These are phyloP conservation scores for Leptoxyphium fumago DNA, from an alignment of 2,329 filamentous ascomycete genomes.

Conservation along the genomic window DNA sequence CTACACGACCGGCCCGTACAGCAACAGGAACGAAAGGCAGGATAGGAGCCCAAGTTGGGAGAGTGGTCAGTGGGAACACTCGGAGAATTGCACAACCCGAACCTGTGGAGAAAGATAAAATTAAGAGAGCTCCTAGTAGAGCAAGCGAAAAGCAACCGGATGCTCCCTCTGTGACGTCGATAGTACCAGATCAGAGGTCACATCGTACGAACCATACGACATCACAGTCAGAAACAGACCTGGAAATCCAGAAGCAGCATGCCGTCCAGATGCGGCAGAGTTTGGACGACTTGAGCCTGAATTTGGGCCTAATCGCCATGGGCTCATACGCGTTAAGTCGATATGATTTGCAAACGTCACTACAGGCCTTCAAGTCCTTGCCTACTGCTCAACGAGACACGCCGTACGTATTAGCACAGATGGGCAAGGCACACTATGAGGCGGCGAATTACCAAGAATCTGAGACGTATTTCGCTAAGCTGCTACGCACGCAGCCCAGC, in stretches of 20 bases:
- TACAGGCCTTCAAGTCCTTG: slow-evolving; percentile 58
- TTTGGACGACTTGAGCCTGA: slow-evolving; percentile 25
- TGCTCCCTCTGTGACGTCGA: slow-evolving; percentile 4
- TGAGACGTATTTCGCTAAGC: slow-evolving; percentile 68
- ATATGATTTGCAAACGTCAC: slow-evolving; percentile 64
- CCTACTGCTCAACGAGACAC: slow-evolving; percentile 69
- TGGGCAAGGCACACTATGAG: slow-evolving; percentile 85
- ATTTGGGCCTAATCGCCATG: slow-evolving; percentile 41
- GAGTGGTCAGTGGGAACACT: slow-evolving; percentile 72
- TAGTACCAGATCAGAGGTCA: slow-evolving; percentile 12
- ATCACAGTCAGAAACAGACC: slow-evolving; percentile 3
- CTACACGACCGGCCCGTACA: slow-evolving; percentile 36
- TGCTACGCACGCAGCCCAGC: slow-evolving; percentile 67
- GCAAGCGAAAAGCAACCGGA: slow-evolving; percentile 39
- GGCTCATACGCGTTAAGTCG: slow-evolving; percentile 67
- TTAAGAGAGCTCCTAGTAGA: slow-evolving; percentile 40
- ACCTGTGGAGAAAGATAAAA: slow-evolving; percentile 47
- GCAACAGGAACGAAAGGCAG: slow-evolving; percentile 56
- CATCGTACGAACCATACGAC: background rate
- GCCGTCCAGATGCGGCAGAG: slow-evolving; percentile 65
- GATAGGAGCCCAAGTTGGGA: slow-evolving; percentile 57
- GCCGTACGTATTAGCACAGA: slow-evolving; percentile 81
- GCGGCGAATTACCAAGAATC: slow-evolving; percentile 74
- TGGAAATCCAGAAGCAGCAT: slow-evolving; percentile 46
- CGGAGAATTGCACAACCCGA: slow-evolving; percentile 42